A percentile compares a stretch with the other conserved stretches of the same genome.
Evolutionary conservation across 805 yeast species (phyloP).

Genomic region (Alloascoidea hylecoeti): DNA sequence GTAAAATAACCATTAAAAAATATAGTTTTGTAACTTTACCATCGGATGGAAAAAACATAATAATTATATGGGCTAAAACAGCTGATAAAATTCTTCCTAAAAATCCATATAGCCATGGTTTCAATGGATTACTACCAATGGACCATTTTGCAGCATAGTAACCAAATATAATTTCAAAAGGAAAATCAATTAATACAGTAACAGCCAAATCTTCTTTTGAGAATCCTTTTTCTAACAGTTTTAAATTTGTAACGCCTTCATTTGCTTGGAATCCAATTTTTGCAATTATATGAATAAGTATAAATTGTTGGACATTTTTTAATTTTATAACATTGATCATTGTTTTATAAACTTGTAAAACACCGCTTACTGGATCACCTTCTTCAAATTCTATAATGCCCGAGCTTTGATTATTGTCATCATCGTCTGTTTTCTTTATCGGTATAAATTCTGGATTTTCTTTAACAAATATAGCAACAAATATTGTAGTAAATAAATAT

Average conservation of each 20-base stretch:
- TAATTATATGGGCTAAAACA: conserved; percentile 55
- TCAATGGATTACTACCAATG: conserved; percentile 47
- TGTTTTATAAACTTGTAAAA: conserved; percentile 33
- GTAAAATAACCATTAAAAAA: conserved; percentile 56
- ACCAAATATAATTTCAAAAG: conserved; percentile 90
- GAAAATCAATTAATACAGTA: conserved; percentile 87
- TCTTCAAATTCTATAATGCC: no score
- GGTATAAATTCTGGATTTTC: conserved; percentile 24
- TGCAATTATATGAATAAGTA: conserved; percentile 60
- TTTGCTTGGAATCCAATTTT: conserved; percentile 93
- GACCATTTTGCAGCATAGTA: conserved; percentile 96
- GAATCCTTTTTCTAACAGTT: conserved; percentile 80
- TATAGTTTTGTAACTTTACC: conserved; percentile 27
- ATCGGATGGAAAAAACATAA: conserved; percentile 52
- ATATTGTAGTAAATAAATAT: conserved; percentile 52
- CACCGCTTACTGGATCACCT: conserved; percentile 8
- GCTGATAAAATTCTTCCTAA: conserved; percentile 75
- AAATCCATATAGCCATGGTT: conserved; percentile 86
- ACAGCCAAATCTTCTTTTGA: conserved; percentile 89
- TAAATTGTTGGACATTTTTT: conserved; percentile 60
- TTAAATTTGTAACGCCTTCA: conserved; percentile 90
- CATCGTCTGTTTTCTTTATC: conserved; percentile 2
- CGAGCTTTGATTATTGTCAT: conserved; percentile 7
- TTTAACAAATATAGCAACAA: conserved; percentile 41
- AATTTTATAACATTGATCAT: conserved; percentile 60